Percentiles rank a stretch among this genome's conserved stretches.
phyloP scores from a whole-genome alignment of 139 green algal genomes.

The Yamagishiella unicocca region DNA sequence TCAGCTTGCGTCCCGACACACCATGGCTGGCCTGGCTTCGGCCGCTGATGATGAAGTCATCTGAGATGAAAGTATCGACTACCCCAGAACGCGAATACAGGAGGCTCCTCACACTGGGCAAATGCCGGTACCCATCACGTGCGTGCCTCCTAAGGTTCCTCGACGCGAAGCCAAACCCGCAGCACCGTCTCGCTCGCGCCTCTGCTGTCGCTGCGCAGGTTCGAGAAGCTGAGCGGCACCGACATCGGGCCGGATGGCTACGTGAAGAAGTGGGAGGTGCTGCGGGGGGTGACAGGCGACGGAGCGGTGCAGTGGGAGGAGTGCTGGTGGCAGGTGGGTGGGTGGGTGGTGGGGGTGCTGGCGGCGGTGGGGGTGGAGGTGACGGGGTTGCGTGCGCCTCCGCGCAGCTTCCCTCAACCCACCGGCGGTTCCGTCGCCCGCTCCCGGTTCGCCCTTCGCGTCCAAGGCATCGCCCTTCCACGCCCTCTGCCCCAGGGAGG shows the following conservation, averaged over 20 bases:
- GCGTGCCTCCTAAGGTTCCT: too few species aligned
- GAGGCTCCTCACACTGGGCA: too few species aligned
- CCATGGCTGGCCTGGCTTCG: too few species aligned
- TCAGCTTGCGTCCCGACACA: too few species aligned
- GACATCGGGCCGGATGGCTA: slow-evolving; percentile 83
- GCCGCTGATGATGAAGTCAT: too few species aligned
- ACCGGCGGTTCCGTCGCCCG: not conserved
- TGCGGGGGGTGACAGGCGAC: slow-evolving; percentile 63
- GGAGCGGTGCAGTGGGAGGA: slow-evolving; percentile 81
- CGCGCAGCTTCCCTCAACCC: not conserved
- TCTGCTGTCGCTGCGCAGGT: slow-evolving; percentile 40
- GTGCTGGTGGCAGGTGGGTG: slow-evolving; percentile 86
- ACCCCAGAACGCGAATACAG: too few species aligned
- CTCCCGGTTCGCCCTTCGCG: not conserved
- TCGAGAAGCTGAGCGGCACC: slow-evolving; percentile 73
- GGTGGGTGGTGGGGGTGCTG: not conserved
- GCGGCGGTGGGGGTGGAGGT: not conserved
- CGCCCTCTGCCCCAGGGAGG: not conserved
- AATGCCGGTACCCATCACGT: too few species aligned
- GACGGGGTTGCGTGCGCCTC: not conserved
- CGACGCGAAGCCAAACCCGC: too few species aligned
- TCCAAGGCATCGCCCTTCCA: not conserved
- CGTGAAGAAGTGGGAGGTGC: slow-evolving; percentile 81
- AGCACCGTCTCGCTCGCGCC: too few species aligned
- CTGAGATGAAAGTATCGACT: too few species aligned